Evolutionary conservation across 805 yeast genomes (phyloP), one percentile per base, ranked within the genome.

Genomic region (Grigorovia humatica): DNA sequence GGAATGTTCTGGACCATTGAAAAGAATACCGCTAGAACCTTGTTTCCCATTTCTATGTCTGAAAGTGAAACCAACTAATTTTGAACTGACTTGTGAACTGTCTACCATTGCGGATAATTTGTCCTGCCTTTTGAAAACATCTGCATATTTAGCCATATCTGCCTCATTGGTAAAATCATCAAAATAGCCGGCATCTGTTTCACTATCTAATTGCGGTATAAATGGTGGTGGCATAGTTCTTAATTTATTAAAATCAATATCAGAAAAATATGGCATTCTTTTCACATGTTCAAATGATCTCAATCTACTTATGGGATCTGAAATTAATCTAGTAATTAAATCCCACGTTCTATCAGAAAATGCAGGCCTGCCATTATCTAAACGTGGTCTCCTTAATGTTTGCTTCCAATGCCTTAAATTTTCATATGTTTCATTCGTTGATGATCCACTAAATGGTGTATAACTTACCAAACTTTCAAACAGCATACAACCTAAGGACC

Each of bases 311-410:
- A 80, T 74, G 47, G 95, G 95, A 48, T 86, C 79, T 1, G 96
- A 86, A 58, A 91, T 85, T 55, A 91, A 73, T 54, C 84, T 79
- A 27, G 82, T 80, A 55, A 91, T 83, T 50, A 91, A 73, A 52
- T 82, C 85, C 99, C 99, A 91, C 1, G 99, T 91, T 66, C 99
- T 81, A 67, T 93, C 98, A 60, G 96, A 86, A 69, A 91, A 89
- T 4, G 91, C 96, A 60, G 78, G 87, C 58, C 93, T 79, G 3
- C 96, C 96, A 65, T 88, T 93, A 50, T 86, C 91, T 56, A 90
- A 83, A 62, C 83, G 86, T 17, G 99, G 99, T 63, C 99, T 80
- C 58, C 86, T 78, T 60, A 93, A 76, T 15, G 90, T 83, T 35
- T 85, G 83, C 66, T 80, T 87, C 98, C 98, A 93, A 65, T 89